These are phyloP conservation scores for Stephanodiscus minutulus DNA, from an alignment of 108 stramenopile genomes.

Conservation along the genomic window DNA sequence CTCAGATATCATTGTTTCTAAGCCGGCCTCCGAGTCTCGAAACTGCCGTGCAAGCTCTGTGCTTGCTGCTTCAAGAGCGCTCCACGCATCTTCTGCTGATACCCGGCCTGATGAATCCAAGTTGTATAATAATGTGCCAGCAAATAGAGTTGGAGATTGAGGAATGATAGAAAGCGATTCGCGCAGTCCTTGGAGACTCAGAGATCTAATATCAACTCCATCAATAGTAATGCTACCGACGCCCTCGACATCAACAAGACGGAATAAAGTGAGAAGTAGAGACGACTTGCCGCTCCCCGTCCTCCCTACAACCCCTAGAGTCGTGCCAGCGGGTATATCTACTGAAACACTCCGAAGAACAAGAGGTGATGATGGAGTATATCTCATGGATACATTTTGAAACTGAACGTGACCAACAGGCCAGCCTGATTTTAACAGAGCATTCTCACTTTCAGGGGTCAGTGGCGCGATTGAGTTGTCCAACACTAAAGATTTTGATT, in stretches of 20 bases:
- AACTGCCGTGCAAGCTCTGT: conserved; percentile 69
- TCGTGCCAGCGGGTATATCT: conserved; percentile 62
- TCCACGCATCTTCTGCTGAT: conserved; percentile 71
- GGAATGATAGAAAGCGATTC: conserved; percentile 88
- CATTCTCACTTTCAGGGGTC: not conserved
- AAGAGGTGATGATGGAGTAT: conserved; percentile 61
- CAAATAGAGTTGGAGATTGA: conserved; percentile 94
- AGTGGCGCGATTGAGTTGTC: not conserved
- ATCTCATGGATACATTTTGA: conserved; percentile 75
- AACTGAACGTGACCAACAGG: conserved; percentile 74
- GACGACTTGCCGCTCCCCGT: conserved; percentile 83
- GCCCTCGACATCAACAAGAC: conserved; percentile 78
- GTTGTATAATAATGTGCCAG: conserved; percentile 87
- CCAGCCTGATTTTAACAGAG: conserved; percentile 55
- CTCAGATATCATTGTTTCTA: conserved; percentile 69
- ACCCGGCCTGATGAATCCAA: conserved; percentile 80
- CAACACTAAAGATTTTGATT: not conserved
- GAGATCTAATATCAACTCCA: conserved; percentile 86
- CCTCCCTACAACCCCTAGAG: conserved; percentile 74
- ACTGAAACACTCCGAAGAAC: conserved; percentile 65
- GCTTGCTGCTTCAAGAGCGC: conserved; percentile 76
- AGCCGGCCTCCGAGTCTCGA: conserved; percentile 38
- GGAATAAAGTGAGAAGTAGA: conserved; percentile 88
- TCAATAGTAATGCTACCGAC: conserved; percentile 79
- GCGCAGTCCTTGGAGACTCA: conserved; percentile 81